A percentile compares a stretch with the other conserved stretches of the same genome.
Evolutionary conservation across 208 protist species (phyloP).

Genomic region (Lotmaria passim): DNA sequence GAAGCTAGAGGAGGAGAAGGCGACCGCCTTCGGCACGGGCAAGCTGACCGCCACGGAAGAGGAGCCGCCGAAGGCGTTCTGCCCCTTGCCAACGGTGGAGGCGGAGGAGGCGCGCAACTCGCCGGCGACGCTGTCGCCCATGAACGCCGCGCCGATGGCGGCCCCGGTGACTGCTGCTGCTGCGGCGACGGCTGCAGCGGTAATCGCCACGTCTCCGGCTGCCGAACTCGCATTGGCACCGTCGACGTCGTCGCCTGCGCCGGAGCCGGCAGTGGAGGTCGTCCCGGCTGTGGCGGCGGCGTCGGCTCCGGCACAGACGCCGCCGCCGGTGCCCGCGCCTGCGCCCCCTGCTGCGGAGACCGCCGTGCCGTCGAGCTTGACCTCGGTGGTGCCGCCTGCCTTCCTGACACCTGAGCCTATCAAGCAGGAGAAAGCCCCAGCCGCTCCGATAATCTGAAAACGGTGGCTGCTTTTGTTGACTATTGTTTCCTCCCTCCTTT

Average conservation of each 20-base stretch:
- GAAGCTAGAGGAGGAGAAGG: conserved; percentile 26
- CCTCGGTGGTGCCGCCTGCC: conserved; percentile 9
- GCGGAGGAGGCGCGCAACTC: conserved; percentile 26
- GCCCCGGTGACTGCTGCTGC: background rate
- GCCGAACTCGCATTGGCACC: background rate
- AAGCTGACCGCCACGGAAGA: conserved; percentile 20
- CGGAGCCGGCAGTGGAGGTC: background rate
- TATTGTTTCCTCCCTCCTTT: background rate
- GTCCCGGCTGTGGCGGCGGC: background rate
- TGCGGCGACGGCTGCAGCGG: background rate
- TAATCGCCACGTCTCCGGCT: background rate
- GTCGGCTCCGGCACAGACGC: background rate
- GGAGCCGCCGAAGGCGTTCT: conserved; percentile 2
- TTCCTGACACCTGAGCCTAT: conserved; percentile 15
- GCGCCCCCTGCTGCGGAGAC: background rate
- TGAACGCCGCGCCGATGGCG: background rate
- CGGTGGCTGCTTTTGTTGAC: background rate
- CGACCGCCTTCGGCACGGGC: background rate
- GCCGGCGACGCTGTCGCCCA: conserved; percentile 1
- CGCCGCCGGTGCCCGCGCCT: background rate
- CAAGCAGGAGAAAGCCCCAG: background rate
- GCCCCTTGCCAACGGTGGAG: conserved; percentile 13
- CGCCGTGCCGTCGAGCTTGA: background rate
- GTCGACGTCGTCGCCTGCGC: conserved; percentile 3
- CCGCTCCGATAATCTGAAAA: background rate